Conservation (phyloP, 2,329 filamentous ascomycete species). For the Colletotrichum tabaci region DNA sequence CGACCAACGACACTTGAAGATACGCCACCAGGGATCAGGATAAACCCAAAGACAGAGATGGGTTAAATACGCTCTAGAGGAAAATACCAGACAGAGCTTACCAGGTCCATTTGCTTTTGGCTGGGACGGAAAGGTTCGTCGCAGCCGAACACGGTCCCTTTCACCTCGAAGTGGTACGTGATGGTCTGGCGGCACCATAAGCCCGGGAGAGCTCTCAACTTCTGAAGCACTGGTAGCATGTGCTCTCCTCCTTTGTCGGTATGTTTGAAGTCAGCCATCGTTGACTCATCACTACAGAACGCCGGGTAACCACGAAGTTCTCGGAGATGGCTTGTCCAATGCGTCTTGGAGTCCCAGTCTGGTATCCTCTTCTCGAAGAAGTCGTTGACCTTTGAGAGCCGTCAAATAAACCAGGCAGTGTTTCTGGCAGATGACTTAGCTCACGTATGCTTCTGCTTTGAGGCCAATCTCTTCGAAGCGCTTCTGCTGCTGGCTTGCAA, state of each 20-base stretch:
- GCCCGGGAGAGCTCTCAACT: too few relatives aligned
- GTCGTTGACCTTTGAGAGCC: background rate
- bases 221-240: background rate
- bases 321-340: slow-evolving; percentile 10
- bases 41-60: background rate
- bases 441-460: background rate
- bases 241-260: background rate
- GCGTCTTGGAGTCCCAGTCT: background rate
- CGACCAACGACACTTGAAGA: background rate
- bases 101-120: slow-evolving; percentile 1
- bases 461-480: background rate
- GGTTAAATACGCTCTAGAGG: background rate
- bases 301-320: background rate
- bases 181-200: background rate
- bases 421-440: background rate
- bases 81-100: background rate
- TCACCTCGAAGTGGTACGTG: slow-evolving; percentile 13
- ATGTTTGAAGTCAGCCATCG: background rate
- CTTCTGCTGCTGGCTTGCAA: background rate
- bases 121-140: background rate
- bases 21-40: background rate
- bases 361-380: background rate
- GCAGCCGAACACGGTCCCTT: background rate
- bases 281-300: background rate
- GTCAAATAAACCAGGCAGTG: background rate